Evolutionary conservation across 441 rosid genomes (phyloP), one percentile per base, ranked within the genome.

Genomic region (Biscutella laevigata): DNA sequence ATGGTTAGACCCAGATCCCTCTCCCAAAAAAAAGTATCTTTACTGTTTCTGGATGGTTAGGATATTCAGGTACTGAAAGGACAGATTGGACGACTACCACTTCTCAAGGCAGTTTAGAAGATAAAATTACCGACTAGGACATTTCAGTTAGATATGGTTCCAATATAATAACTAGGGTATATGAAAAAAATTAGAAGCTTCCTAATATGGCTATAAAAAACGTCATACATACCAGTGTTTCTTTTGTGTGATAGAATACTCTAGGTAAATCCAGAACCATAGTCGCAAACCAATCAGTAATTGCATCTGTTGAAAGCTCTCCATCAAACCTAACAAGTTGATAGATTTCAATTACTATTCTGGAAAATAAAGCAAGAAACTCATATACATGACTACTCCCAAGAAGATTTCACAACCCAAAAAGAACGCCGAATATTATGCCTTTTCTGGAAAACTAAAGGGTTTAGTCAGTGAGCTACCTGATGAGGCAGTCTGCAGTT

Each of bases 241-340:
- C 99, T 79, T 77, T 86, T 50, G 95, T 73, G 64, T 84, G 64
- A 74, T 84, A 92, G 45, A 79, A 78, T 72, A 92, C 82, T 69
- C 97, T 88, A 56, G 97, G 97, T 66, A 92, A 78, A 43, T 71
- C 61, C 53, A 92, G 83, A 13, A 88, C 65, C 19, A 63, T 47
- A 28, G 86, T 82, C 1, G 97, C 86, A 71, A 86, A 78, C 99
- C 99, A 88, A 74, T 86, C 88, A 5, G 83, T 76, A 55, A 92
- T 74, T 51, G 88, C 79, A 74, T 92, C 95, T 33, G 77, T 64
- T 24, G 94, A 83, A 22, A 81, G 74, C 57, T 79, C 89, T 62
- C 88, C 95, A 53, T 77, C 86, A 77, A 78, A 84, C 84, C 99
- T 92, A 60, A 59, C 46, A 68, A 19, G 52, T 49, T 57, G 15